Percentiles rank a stretch among this genome's conserved stretches.
phyloP scores from a whole-genome alignment of 2,329 filamentous ascomycete genomes.

The Hypoxylon rubiginosum region DNA sequence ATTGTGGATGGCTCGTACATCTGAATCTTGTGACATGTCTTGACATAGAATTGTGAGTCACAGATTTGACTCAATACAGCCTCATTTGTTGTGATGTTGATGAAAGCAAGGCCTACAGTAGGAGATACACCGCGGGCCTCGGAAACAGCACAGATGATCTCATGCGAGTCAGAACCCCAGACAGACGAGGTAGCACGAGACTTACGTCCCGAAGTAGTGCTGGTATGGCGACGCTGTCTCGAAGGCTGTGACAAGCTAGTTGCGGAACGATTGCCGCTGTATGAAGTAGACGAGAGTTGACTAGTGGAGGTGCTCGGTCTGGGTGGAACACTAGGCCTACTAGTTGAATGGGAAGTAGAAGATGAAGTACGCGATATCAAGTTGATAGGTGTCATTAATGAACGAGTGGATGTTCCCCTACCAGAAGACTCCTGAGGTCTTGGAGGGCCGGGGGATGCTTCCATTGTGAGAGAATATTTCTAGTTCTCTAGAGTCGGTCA shows the following conservation, averaged over 20 bases:
- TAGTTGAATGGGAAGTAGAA: conserved; percentile 39
- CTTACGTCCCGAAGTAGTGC: conserved; percentile 61
- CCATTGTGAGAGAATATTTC: conserved; percentile 12
- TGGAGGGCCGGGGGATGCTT: conserved; percentile 1
- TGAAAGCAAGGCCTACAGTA: conserved; percentile 85
- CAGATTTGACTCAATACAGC: conserved; percentile 90
- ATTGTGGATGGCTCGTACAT: conserved; percentile 85
- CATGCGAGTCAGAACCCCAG: conserved; percentile 68
- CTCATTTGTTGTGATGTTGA: conserved; percentile 88
- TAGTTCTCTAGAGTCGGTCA: neutral
- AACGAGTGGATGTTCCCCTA: conserved; percentile 22
- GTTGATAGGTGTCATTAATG: conserved; percentile 19
- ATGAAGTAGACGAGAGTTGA: conserved; percentile 47
- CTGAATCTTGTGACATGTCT: conserved; percentile 86
- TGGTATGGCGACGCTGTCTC: conserved; percentile 47
- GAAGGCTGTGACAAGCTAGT: conserved; percentile 47
- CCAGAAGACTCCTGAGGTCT: conserved; percentile 41
- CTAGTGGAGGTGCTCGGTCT: conserved; percentile 45
- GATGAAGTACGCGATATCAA: conserved; percentile 38
- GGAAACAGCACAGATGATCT: conserved; percentile 88
- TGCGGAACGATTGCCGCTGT: conserved; percentile 44
- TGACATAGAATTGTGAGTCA: conserved; percentile 92
- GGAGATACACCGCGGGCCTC: conserved; percentile 90
- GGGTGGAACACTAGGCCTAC: conserved; percentile 11
- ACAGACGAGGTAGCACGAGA: conserved; percentile 59